A percentile compares a stretch with the other conserved stretches of the same genome.
Evolutionary conservation across 1,139 yeast genomes (phyloP).

Genomic region (Meyerozyma sp.): DNA sequence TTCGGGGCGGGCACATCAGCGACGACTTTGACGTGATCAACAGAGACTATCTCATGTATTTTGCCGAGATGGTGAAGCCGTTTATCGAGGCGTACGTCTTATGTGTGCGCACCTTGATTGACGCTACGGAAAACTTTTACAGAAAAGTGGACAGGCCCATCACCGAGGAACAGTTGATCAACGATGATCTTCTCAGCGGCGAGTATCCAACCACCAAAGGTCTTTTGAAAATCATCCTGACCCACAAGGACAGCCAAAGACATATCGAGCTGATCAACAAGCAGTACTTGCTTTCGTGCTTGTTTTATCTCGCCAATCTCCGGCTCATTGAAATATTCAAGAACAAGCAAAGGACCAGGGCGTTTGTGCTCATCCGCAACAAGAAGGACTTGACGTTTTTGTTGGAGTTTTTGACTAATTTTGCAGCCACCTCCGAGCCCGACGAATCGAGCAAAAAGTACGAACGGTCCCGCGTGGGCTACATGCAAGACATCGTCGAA

Average conservation of each 20-base stretch:
- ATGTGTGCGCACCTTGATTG: constrained; percentile 22
- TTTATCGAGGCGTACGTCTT: constrained; percentile 35
- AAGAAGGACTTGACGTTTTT: constrained; percentile 26
- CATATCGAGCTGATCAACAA: constrained; percentile 36
- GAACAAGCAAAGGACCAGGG: constrained; percentile 39
- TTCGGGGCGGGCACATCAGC: constrained; percentile 10
- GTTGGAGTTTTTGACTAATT: constrained; percentile 22
- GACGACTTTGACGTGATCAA: constrained; percentile 21
- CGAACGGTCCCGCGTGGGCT: constrained; percentile 22
- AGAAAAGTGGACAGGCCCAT: constrained; percentile 8
- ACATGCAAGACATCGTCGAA: constrained; percentile 36
- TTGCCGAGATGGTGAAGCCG: constrained; percentile 32
- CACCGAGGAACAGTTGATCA: constrained; percentile 12
- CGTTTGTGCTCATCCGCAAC: constrained; percentile 32
- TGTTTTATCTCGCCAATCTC: constrained; percentile 36
- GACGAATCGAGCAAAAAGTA: constrained; percentile 5
- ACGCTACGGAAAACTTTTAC: constrained; percentile 10
- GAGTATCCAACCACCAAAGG: constrained; percentile 37
- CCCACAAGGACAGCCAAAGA: constrained; percentile 10
- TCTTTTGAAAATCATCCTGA: constrained; percentile 28
- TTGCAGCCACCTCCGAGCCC: constrained; percentile 8
- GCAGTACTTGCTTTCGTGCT: constrained; percentile 38
- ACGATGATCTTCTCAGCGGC: constrained; percentile 20
- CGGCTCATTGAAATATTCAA: constrained; percentile 33
- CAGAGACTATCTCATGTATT: constrained; percentile 16